Evolutionary conservation across 352 stramenopile genomes (phyloP), one percentile per base, ranked within the genome.

Genomic region (Pythium periplocum): DNA sequence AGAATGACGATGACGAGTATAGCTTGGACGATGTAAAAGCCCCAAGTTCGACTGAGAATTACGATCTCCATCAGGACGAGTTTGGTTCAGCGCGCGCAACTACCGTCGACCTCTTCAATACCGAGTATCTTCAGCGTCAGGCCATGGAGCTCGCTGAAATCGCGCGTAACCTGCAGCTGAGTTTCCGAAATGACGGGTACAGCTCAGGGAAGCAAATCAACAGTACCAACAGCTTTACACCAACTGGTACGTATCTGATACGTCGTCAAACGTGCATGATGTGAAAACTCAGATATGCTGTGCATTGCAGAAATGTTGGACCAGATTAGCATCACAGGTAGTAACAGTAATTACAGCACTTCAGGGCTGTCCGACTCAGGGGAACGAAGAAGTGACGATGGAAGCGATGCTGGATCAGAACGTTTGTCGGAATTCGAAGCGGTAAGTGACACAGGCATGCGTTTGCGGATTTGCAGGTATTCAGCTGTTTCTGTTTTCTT

Each of bases 361-460:
- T 53, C 35, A 6, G 35, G 62, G 57, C 17, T 59, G 56, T 32
- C 57, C 32, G 2, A 66, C 48, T n/a, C 54, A 61, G 41, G 38
- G 46, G 6, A 52, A 61, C 8, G 55, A 61, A 32, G 47, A 50
- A 59, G 34, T 2, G 62, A 69, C 36, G 48, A 40, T 26, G 44
- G 50, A 26, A 32, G 39, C 36, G 55, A 62, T 11, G 30, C 47
- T 11, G 55, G 42, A 11, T 56, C 55, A 17, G 82, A 92, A 44
- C 67, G 79, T 9, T 51, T 90, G 4, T 89, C 77, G 0, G 77
- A 84, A 48, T 92, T 90, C 48, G 75, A 89, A 48, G 82, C 71
- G 70, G 80, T 91, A 64, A 34, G 61, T 54, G 4, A 31, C 12
- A 9, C 17, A 48, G 12, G 8, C n/a, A 2, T 7, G 51, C 4